Conservation (phyloP, 345 rosid species). For the rapeseed (Brassica napus) region Da-Ae NC_063441.1:12280501-12281000, state of each 20-base stretch:
- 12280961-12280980: constrained; percentile 68
- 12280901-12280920: constrained; percentile 92
- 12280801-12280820: constrained; percentile 64
- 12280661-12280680: neutral
- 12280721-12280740: neutral
- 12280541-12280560: constrained; percentile 51
- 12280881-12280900: constrained; percentile 97
- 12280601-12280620: neutral
- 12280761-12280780: neutral
- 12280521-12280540: constrained; percentile 46
- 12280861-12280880: constrained; percentile 95
- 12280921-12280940: constrained; percentile 94
- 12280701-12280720: neutral
- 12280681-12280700: neutral
- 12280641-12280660: constrained; percentile 16
- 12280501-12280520: constrained; percentile 50
- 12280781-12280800: constrained; percentile 44
- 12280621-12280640: constrained; percentile 34
- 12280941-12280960: constrained; percentile 91
- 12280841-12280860: constrained; percentile 73
- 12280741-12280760: neutral
- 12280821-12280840: constrained; percentile 99
- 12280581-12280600: neutral
- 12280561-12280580: neutral
- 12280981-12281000: constrained; percentile 84